Percentiles rank a stretch among this genome's conserved stretches.
Conservation (phyloP, 208 protist species). For the Leishmania arabica region DNA sequence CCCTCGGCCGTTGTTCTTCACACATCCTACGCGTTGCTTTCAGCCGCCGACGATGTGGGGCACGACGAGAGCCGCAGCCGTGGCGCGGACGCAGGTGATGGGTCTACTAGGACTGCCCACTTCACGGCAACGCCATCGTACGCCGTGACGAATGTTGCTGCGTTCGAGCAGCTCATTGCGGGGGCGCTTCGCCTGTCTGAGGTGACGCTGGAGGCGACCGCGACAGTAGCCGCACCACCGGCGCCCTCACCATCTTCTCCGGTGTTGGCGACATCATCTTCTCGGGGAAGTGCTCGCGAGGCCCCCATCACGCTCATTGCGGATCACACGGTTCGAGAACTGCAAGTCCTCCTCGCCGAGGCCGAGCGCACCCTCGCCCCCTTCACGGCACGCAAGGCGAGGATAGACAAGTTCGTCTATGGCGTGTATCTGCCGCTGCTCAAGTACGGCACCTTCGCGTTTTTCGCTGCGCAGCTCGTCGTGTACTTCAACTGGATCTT, state of each 20-base stretch:
- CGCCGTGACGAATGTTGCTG: constrained; percentile 20
- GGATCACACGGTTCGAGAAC: constrained; percentile 38
- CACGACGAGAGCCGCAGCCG: neutral
- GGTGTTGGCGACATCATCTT: neutral
- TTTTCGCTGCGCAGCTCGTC: constrained; percentile 59
- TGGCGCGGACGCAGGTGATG: neutral
- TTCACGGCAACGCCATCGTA: constrained; percentile 15
- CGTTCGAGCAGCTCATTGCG: constrained; percentile 29
- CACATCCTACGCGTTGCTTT: constrained; percentile 16
- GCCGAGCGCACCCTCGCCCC: constrained; percentile 27
- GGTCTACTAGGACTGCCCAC: neutral
- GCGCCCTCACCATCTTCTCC: neutral
- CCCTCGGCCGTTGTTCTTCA: constrained; percentile 8
- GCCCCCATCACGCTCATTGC: constrained; percentile 11
- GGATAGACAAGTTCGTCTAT: constrained; percentile 51
- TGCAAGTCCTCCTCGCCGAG: constrained; percentile 31
- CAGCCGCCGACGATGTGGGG: neutral
- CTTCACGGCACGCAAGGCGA: constrained; percentile 18
- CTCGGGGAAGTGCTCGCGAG: neutral
- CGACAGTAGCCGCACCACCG: neutral
- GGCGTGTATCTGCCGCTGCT: constrained; percentile 47
- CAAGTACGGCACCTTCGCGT: constrained; percentile 43
- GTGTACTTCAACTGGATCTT: constrained; percentile 88
- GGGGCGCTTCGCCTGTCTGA: constrained; percentile 22
- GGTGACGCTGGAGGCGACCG: neutral